Conservation (phyloP, 371 early-diverging fungal species). For the Mucor circinelloides region DNA sequence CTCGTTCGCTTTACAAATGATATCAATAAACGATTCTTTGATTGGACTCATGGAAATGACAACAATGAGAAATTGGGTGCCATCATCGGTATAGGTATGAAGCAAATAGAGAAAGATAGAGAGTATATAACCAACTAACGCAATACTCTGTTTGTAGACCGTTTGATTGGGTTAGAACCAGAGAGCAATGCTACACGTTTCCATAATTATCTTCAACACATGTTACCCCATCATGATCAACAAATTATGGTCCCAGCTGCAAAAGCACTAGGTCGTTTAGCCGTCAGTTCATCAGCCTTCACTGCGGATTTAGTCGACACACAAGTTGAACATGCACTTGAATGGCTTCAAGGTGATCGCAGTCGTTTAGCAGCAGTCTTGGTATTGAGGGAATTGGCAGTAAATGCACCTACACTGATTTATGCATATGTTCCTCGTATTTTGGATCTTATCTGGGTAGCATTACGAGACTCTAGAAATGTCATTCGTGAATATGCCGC, state of each 20-base stretch:
- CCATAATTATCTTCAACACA: constrained; percentile 83
- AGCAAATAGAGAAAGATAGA: background rate
- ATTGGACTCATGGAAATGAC: constrained; percentile 70
- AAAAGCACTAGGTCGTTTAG: constrained; percentile 81
- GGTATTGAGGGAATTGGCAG: constrained; percentile 81
- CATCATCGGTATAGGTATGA: constrained; percentile 73
- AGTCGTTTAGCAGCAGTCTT: constrained; percentile 88
- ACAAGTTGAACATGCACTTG: constrained; percentile 86
- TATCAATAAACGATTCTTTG: constrained; percentile 75
- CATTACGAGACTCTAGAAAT: constrained; percentile 82
- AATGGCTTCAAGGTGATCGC: constrained; percentile 89
- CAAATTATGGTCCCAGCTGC: constrained; percentile 86
- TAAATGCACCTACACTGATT: constrained; percentile 84
- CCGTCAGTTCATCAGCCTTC: constrained; percentile 75
- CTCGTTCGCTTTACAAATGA: constrained; percentile 74
- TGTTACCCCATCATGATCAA: constrained; percentile 83
- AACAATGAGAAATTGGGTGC: constrained; percentile 75
- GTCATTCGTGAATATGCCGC: constrained; percentile 88
- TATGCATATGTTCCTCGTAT: constrained; percentile 86
- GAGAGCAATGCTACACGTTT: constrained; percentile 90
- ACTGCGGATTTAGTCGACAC: constrained; percentile 87
- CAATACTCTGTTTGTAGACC: constrained; percentile 56
- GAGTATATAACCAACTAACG: no score
- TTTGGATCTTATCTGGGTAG: constrained; percentile 87
- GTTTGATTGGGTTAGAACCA: constrained; percentile 82